These are phyloP conservation scores for Zygotorulaspora chibaensis DNA, from an alignment of 805 yeast genomes.

Conservation along the genomic window DNA sequence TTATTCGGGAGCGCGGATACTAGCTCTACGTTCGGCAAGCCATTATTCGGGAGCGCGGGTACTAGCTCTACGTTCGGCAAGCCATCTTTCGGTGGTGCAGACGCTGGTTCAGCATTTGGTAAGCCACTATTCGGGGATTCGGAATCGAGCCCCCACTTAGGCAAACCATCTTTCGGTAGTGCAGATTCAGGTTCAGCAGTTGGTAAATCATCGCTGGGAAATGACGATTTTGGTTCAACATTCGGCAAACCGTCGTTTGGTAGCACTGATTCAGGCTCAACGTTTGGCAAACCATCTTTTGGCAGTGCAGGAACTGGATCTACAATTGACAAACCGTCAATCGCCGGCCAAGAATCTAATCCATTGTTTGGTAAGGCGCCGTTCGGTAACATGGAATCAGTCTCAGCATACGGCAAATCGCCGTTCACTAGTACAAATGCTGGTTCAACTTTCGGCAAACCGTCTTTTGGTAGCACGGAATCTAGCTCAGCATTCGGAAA, in stretches of 20 bases:
- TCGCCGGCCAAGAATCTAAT: constrained; percentile 8
- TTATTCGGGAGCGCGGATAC: constrained; percentile 5
- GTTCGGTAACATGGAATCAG: neutral
- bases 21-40: constrained; percentile 16
- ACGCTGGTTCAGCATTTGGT: constrained; percentile 8
- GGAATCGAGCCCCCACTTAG: constrained; percentile 17
- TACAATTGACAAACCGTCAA: constrained; percentile 13
- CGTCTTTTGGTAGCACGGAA: constrained; percentile 12
- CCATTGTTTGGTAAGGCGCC: constrained; percentile 9
- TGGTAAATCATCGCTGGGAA: constrained; percentile 26
- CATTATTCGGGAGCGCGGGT: constrained; percentile 9
- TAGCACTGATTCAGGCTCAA: constrained; percentile 5
- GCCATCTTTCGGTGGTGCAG: constrained; percentile 11
- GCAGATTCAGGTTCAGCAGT: constrained; percentile 2
- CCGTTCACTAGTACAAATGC: constrained; percentile 7
- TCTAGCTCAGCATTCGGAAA: constrained; percentile 20
- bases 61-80: constrained; percentile 20
- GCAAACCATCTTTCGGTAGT: constrained; percentile 22
- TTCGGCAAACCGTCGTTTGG: constrained; percentile 10
- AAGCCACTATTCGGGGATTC: constrained; percentile 13
- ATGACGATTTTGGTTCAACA: constrained; percentile 4
- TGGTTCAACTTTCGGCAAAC: constrained; percentile 13
- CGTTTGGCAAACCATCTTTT: constrained; percentile 17
- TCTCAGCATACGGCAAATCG: constrained; percentile 10
- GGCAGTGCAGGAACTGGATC: constrained; percentile 16